These are phyloP conservation scores for Sarocladium strictum DNA, from an alignment of 2,329 filamentous ascomycete genomes.

Conservation along the genomic window DNA sequence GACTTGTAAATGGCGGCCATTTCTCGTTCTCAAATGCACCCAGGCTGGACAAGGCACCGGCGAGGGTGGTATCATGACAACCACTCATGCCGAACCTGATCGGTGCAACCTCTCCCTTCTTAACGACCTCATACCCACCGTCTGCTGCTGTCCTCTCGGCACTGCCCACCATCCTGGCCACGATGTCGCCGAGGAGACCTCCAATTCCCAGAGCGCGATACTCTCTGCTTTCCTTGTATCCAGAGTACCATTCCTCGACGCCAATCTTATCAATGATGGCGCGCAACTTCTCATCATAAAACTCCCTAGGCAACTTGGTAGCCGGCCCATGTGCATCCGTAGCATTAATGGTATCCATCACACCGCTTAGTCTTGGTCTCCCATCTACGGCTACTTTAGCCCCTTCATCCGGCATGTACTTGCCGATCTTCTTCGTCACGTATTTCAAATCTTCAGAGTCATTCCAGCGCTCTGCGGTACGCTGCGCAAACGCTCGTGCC, in stretches of 20 bases:
- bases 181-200: slow-evolving; percentile 74
- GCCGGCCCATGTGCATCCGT: slow-evolving; percentile 71
- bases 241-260: slow-evolving; percentile 89
- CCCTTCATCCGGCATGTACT: slow-evolving; percentile 73
- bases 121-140: slow-evolving; percentile 42
- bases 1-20: slow-evolving; percentile 93
- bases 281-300: slow-evolving; percentile 72
- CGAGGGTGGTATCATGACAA: slow-evolving; percentile 92
- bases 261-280: slow-evolving; percentile 68
- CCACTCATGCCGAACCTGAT: slow-evolving; percentile 76
- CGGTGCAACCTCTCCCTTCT: slow-evolving; percentile 22
- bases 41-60: slow-evolving; percentile 67
- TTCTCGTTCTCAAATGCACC: slow-evolving; percentile 67
- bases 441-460: slow-evolving; percentile 75
- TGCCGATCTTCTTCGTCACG: slow-evolving; percentile 68
- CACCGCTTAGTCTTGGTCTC: slow-evolving; percentile 75
- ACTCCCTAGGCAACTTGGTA: slow-evolving; percentile 74
- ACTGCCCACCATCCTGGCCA: slow-evolving; percentile 65
- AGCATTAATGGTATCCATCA: slow-evolving; percentile 92
- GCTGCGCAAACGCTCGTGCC: slow-evolving; percentile 63
- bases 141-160: slow-evolving; percentile 51
- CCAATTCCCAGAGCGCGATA: slow-evolving; percentile 90
- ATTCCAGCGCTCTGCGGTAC: slow-evolving; percentile 70
- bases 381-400: slow-evolving; percentile 74
- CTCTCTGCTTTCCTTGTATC: slow-evolving; percentile 77